These are phyloP conservation scores for Sutorius australiensis DNA, from an alignment of 768 basidiomycete species.

Conservation along the genomic window DNA sequence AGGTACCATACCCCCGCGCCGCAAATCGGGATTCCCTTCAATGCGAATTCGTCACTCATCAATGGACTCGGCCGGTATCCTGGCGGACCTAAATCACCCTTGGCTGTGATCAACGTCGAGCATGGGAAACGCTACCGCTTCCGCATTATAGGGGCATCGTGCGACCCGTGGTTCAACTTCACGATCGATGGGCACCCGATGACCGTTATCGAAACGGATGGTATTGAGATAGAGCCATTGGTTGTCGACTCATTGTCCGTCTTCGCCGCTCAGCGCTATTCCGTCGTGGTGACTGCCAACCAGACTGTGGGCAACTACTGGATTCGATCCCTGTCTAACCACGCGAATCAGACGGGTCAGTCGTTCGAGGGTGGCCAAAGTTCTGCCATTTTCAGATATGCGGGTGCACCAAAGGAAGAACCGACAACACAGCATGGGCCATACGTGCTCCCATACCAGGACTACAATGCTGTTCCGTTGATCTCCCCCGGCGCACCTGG, in stretches of 20 bases:
- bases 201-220: constrained; percentile 42
- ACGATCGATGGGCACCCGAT: constrained; percentile 43
- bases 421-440: constrained; percentile 27
- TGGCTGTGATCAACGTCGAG: constrained; percentile 36
- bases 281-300: constrained; percentile 37
- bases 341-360: constrained; percentile 7
- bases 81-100: constrained; percentile 31
- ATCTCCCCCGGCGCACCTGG: constrained; percentile 30
- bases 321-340: constrained; percentile 32
- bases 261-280: constrained; percentile 49
- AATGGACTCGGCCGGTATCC: constrained; percentile 38
- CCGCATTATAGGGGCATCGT: constrained; percentile 38
- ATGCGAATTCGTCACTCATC: constrained; percentile 33
- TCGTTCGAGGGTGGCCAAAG: constrained; percentile 32
- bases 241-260: constrained; percentile 43
- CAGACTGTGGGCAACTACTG: constrained; percentile 37
- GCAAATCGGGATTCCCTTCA: constrained; percentile 2
- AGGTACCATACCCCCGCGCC: constrained; percentile 21
- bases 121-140: constrained; percentile 36
- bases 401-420: constrained; percentile 33
- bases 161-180: constrained; percentile 41
- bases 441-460: constrained; percentile 29
- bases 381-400: constrained; percentile 42
- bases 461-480: constrained; percentile 36
- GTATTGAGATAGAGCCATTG: constrained; percentile 34